Conservation (phyloP, 2,329 filamentous ascomycete genomes). For the Fusarium albosuccineum region DNA sequence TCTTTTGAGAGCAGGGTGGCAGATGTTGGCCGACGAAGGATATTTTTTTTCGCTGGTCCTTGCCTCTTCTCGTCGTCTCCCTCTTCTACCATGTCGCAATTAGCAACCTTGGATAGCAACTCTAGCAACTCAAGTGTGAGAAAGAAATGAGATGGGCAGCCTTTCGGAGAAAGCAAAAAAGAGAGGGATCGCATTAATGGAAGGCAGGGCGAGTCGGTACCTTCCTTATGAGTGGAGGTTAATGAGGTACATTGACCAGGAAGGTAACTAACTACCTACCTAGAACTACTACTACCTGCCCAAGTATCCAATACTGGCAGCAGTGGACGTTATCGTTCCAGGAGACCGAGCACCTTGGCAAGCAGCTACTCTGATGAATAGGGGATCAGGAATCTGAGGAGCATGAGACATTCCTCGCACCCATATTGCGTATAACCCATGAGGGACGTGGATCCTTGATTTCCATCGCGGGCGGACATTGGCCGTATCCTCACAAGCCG, state of each 20-base stretch:
- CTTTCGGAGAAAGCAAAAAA: slow-evolving; percentile 6
- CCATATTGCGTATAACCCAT: not conserved
- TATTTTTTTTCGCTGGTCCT: not conserved
- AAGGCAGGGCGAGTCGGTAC: too few species aligned
- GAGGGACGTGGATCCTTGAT: slow-evolving; percentile 2
- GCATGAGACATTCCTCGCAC: slow-evolving; percentile 1
- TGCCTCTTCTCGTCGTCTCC: not conserved
- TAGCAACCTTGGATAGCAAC: not conserved
- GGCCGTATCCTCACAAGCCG: slow-evolving; percentile 19
- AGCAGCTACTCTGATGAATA: not conserved
- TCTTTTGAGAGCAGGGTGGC: not conserved
- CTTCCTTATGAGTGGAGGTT: too few species aligned
- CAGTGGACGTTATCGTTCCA: too few species aligned
- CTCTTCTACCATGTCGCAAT: not conserved
- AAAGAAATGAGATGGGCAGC: slow-evolving; percentile 13
- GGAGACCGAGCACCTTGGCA: too few species aligned
- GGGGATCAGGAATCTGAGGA: slow-evolving; percentile 6
- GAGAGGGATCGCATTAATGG: not conserved
- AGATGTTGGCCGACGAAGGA: not conserved
- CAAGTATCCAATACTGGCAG: too few species aligned
- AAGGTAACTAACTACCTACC: too few species aligned
- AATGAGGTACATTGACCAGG: too few species aligned
- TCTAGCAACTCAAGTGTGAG: slow-evolving; percentile 2
- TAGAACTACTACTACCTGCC: too few species aligned
- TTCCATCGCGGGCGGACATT: slow-evolving; percentile 14